Conservation (phyloP, 148 eudicot species). For the Persicaria maculosa region DNA sequence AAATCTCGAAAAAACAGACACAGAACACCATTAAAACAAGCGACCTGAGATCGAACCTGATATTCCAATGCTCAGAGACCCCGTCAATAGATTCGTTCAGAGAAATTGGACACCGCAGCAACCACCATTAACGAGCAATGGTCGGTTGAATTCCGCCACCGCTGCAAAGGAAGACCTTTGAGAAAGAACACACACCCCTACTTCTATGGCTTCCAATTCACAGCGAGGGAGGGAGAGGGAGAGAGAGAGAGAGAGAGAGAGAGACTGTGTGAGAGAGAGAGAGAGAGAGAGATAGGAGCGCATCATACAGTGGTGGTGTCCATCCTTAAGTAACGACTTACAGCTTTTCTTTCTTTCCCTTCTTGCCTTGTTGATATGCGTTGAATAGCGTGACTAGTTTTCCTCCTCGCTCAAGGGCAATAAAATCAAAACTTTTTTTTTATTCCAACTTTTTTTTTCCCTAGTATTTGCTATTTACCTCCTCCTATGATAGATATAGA, state of each 20-base stretch:
- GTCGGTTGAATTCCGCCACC: neutral
- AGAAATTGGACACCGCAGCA: constrained; percentile 5
- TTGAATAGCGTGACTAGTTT: neutral
- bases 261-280: constrained; percentile 14
- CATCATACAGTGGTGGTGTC: constrained; percentile 8
- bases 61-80: neutral
- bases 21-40: neutral
- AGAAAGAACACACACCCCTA: constrained; percentile 4
- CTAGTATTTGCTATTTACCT: too few relatives aligned
- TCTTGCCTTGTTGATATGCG: constrained; percentile 10
- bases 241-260: constrained; percentile 8
- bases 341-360: constrained; percentile 7
- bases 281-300: constrained; percentile 11
- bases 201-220: constrained; percentile 11
- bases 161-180: neutral
- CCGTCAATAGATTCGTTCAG: neutral
- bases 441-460: neutral
- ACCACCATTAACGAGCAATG: constrained; percentile 4
- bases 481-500: too few relatives aligned
- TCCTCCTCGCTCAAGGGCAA: neutral
- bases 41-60: constrained; percentile 10
- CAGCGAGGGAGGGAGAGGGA: neutral
- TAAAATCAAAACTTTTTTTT: neutral
- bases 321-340: constrained; percentile 14
- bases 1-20: neutral